Conservation (phyloP, 306 rosid genomes). For the Alnus glutinosa region DNA sequence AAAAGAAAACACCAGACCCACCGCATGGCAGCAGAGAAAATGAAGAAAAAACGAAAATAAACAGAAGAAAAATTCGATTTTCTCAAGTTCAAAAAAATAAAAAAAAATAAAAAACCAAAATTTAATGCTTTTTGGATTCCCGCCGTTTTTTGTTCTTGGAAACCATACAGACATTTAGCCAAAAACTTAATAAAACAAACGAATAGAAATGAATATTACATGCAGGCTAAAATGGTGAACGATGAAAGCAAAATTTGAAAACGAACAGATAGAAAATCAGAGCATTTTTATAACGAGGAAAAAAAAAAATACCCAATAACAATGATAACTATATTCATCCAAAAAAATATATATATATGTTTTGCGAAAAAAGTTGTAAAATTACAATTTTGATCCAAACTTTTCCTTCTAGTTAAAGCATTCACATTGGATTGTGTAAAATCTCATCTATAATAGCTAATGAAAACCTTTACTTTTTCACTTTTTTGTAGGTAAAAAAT, state of each 20-base stretch:
- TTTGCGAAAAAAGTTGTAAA: too few species aligned
- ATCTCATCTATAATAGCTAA: too few species aligned
- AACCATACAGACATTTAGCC: too few species aligned
- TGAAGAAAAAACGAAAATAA: not conserved
- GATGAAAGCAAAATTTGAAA: not conserved
- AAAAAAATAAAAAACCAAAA: not conserved
- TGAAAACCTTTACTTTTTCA: too few species aligned
- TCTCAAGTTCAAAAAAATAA: not conserved
- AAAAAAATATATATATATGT: too few species aligned
- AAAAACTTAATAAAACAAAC: too few species aligned
- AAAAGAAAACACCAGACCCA: not conserved
- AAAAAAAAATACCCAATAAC: not conserved
- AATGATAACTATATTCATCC: not conserved
- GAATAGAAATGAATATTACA: not conserved
- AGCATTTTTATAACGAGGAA: not conserved
- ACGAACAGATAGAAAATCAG: too few species aligned
- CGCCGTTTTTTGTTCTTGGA: too few species aligned
- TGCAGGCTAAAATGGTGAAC: not conserved
- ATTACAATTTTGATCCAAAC: not conserved
- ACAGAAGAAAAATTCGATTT: not conserved
- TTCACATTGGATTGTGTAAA: too few species aligned
- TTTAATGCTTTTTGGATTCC: too few species aligned
- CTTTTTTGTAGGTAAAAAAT: too few species aligned
- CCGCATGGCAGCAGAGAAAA: not conserved
- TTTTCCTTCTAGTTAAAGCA: not conserved